Percentiles rank a stretch among this genome's conserved stretches.
Conservation (phyloP, 129 eudicot genomes). For the Heracleum sosnowskyi region DNA sequence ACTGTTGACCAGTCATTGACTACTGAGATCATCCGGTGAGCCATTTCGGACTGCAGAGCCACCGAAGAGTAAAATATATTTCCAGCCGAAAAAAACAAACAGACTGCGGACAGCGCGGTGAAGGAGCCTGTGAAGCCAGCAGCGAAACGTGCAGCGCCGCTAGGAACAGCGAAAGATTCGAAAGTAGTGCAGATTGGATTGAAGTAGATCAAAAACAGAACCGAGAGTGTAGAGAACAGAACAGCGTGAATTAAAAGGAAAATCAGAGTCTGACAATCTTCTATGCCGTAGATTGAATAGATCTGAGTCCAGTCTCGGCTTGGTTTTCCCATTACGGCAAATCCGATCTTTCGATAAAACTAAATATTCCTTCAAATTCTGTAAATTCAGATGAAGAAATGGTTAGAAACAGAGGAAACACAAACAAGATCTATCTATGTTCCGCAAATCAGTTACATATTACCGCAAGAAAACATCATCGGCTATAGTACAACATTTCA, state of each 20-base stretch:
- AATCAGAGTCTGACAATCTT: conserved; percentile 70
- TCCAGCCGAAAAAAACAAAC: conserved; percentile 71
- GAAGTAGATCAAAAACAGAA: conserved; percentile 55
- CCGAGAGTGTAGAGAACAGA: conserved; percentile 43
- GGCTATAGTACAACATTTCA: background rate
- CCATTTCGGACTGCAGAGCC: conserved; percentile 77
- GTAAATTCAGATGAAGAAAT: background rate
- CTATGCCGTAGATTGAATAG: conserved; percentile 84
- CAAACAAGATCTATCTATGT: background rate
- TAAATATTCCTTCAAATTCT: background rate
- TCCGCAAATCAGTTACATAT: too few relatives aligned
- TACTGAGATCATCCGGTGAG: conserved; percentile 57
- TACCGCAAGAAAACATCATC: background rate
- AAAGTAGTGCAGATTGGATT: conserved; percentile 41
- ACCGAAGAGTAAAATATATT: conserved; percentile 78
- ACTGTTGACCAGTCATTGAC: conserved; percentile 82
- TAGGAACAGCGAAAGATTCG: conserved; percentile 34
- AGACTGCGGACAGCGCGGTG: conserved; percentile 71
- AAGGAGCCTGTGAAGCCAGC: conserved; percentile 88
- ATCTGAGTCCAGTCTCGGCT: conserved; percentile 94
- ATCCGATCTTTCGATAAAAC: background rate
- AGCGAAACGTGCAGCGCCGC: conserved; percentile 49
- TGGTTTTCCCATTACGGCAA: conserved; percentile 46
- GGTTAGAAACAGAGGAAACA: background rate
- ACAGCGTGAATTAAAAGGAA: conserved; percentile 61